A percentile compares a stretch with the other conserved stretches of the same genome.
Evolutionary conservation across 495 filamentous ascomycete species (phyloP).

Genomic region (Baudoinia panamericana): DNA sequence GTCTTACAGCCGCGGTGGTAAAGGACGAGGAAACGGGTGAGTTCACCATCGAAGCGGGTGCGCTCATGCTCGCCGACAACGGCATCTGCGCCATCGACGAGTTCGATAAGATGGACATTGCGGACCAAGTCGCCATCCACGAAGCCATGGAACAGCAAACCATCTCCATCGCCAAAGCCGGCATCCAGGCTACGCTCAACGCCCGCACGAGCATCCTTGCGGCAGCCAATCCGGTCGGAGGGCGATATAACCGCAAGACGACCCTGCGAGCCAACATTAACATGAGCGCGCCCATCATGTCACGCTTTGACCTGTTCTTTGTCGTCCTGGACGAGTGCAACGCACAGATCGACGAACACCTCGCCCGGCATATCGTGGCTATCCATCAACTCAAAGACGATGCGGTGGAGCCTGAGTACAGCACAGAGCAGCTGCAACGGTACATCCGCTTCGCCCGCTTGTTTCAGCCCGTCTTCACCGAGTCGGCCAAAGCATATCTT

Average conservation of each 20-base stretch:
- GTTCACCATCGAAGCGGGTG: slow-evolving; percentile 96
- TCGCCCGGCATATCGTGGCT: slow-evolving; percentile 88
- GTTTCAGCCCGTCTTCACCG: slow-evolving; percentile 84
- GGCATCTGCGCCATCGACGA: slow-evolving; percentile 98
- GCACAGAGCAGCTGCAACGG: slow-evolving; percentile 89
- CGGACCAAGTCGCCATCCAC: slow-evolving; percentile 96
- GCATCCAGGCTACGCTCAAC: slow-evolving; percentile 96
- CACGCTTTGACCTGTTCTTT: slow-evolving; percentile 97
- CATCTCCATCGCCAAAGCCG: slow-evolving; percentile 97
- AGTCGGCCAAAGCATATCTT: slow-evolving; percentile 70
- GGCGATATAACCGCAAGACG: slow-evolving; percentile 89
- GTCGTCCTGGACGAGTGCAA: slow-evolving; percentile 96
- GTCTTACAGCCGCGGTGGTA: slow-evolving; percentile 92
- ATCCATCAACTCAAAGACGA: slow-evolving; percentile 86
- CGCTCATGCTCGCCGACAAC: slow-evolving; percentile 93
- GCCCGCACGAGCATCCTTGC: slow-evolving; percentile 90
- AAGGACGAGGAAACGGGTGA: slow-evolving; percentile 98
- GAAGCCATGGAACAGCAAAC: slow-evolving; percentile 99
- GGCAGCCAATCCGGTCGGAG: slow-evolving; percentile 90
- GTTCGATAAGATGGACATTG: slow-evolving; percentile 99
- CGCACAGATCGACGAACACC: slow-evolving; percentile 73
- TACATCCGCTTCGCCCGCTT: slow-evolving; percentile 95
- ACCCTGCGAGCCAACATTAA: slow-evolving; percentile 92
- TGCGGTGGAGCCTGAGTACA: slow-evolving; percentile 82
- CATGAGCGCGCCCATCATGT: slow-evolving; percentile 98